These are phyloP conservation scores for Fragilaria radians DNA, from an alignment of 108 stramenopile species.

Conservation along the genomic window DNA sequence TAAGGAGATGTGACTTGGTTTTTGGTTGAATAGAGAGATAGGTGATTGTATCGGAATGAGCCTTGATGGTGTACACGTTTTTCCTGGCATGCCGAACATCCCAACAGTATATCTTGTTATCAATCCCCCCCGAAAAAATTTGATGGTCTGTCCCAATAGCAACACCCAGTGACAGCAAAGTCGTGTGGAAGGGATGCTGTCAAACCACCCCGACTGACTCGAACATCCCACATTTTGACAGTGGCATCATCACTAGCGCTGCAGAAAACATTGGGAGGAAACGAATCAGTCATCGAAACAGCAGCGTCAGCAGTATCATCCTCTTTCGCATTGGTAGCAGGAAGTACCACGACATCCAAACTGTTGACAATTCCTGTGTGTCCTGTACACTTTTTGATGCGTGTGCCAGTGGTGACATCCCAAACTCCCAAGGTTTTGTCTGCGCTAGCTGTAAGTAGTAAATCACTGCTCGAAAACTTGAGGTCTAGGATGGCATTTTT, in stretches of 20 bases:
- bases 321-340: no score
- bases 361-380: conserved; percentile 65
- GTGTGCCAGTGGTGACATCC: conserved; percentile 56
- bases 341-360: conserved; percentile 28
- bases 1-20: conserved; percentile 67
- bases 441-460: conserved; percentile 65
- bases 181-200: conserved; percentile 28
- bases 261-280: conserved; percentile 32
- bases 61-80: conserved; percentile 54
- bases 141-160: conserved; percentile 45
- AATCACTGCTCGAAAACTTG: conserved; percentile 46
- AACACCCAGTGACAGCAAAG: conserved; percentile 78
- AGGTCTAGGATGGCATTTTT: conserved; percentile 87
- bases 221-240: conserved; percentile 68
- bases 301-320: no score
- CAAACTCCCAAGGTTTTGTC: conserved; percentile 74
- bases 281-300: conserved; percentile 22
- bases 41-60: conserved; percentile 80
- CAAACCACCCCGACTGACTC: conserved; percentile 40
- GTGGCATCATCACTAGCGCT: conserved; percentile 77
- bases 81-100: conserved; percentile 53
- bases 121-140: conserved; percentile 81
- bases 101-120: conserved; percentile 76
- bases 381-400: conserved; percentile 43
- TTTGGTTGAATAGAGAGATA: conserved; percentile 61